Base-by-base conservation (phyloP, 495 filamentous ascomycete species). In the Staphylotrichum tortipilum region DNA sequence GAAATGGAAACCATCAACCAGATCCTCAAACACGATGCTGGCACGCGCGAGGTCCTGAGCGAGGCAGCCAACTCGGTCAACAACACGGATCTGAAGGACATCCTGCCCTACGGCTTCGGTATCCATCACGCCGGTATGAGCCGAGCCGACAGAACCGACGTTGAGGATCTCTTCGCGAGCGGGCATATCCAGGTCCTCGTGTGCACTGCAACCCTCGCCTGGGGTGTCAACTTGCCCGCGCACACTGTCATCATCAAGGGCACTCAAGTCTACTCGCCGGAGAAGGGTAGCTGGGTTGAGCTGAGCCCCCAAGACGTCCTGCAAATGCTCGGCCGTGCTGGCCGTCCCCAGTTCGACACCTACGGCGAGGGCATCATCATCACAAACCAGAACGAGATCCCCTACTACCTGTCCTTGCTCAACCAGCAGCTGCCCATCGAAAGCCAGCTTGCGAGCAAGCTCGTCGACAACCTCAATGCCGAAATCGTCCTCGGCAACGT, bases 281-380 rank as follows among this genome's bases (percentile, higher is more conserved):
- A 99, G 64, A 97, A 96, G 68, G 92, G 92, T 69, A 90, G 86
- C 63, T 99, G 92, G 90, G 94, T 99, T 14, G 94, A 99, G 60
- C 64, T 99, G 49, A 95, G 89, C 57, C 92, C 94, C 10, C 92
- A 99, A 60, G 92, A 99, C 68, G 91, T 97, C 35, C 74, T 99
- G 29, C 92, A 99, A 65, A 99, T 99, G 92, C 81, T 99, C 55
- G 92, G 92, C 57, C 89, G 92, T 71, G 92, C 92, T 36, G 92
- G 92, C 62, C 81, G 92, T 47, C 92, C 92, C 8, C 92, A 99
- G 57, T 99, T 88, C 59, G 92, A 99, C 65, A 96, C 89, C 0
- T 97, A 92, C 59, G 92, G 92, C 59, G 92, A 97, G 57, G 92
- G 92, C 65, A 95, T 97, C 62, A 97, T 99, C 63, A 97, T 99